Evolutionary conservation across 78 protist species (phyloP), one percentile per base, ranked within the genome.

Genomic region (Emiliania huxleyi): DNA sequence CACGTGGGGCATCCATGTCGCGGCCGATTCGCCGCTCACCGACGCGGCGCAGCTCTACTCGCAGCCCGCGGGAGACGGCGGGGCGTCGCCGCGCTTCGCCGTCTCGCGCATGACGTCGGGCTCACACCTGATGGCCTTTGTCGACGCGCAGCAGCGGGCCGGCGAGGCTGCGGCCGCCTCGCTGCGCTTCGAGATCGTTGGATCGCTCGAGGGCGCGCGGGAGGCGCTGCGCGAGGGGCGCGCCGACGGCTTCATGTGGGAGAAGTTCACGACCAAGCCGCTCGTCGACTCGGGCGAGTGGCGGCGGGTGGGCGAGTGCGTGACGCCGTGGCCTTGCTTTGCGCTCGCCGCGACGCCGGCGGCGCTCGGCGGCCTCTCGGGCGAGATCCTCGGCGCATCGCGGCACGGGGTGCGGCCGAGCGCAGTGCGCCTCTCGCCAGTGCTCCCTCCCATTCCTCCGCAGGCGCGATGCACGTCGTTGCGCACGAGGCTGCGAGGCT

Each of bases 241-340:
- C 46, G 89, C 52, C 18, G 89, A 81, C 38, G 56, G 6, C 56
- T 81, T 44, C 89, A 44, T 81, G 89, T 81, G 89, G 89, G 89
- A 81, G 89, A 44, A 42, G 37, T 81, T 44, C 38, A 81, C 89
- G 6, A 44, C 89, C 18, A 81, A 81, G 55, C 40, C 35, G 21
- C 38, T 44, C 56, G 89, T 81, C 19, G 38, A 81, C 38, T 1
- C 26, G 23, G 55, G 89, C 33, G 89, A 81, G 35, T 81, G 49
- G 56, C 6, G 38, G 56, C 29, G 89, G 29, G 23, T 81, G 21
- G 89, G 89, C 56, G 89, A 42, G 55, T 25, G 37, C 38, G 3
- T 38, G 56, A 81, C 89, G 37, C 56, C 46, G 38, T 81, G 89
- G 89, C 37, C 89, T 19, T 81, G 89, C 55, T 81, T 81, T 11